A percentile compares a stretch with the other conserved stretches of the same genome.
Evolutionary conservation across 2,329 filamentous ascomycete species (phyloP).

Genomic region (Chaetomium strumarium): DNA sequence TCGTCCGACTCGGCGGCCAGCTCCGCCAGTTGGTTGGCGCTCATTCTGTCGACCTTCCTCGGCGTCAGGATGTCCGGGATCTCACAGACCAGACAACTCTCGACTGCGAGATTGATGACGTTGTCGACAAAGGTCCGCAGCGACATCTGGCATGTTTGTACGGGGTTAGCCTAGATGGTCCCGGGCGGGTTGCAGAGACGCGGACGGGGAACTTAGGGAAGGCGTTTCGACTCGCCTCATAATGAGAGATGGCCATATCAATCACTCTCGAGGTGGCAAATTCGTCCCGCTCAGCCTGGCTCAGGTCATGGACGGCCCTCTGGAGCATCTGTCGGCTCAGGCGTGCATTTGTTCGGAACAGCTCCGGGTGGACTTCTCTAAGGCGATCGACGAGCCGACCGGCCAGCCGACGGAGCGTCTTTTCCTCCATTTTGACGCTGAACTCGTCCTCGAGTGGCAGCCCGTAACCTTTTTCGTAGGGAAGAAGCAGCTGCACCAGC

Average conservation of each 20-base stretch:
- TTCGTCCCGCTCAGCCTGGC: slow-evolving; percentile 13
- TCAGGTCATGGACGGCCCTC: neutral
- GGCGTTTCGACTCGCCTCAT: slow-evolving; percentile 7
- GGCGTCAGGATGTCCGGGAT: slow-evolving; percentile 38
- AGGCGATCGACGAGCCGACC: neutral
- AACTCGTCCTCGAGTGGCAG: slow-evolving; percentile 31
- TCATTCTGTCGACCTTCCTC: slow-evolving; percentile 32
- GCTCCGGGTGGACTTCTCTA: neutral
- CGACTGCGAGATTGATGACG: slow-evolving; percentile 42
- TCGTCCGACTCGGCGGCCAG: slow-evolving; percentile 31
- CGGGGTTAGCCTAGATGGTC: neutral
- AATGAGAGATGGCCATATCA: slow-evolving; percentile 25
- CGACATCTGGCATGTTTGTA: slow-evolving; percentile 32
- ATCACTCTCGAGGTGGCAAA: slow-evolving; percentile 37
- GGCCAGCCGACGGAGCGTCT: neutral
- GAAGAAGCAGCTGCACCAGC: slow-evolving; percentile 35
- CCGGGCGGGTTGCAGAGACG: neutral
- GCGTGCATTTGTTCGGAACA: neutral
- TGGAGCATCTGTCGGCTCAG: neutral
- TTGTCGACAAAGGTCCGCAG: slow-evolving; percentile 42
- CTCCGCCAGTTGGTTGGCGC: slow-evolving; percentile 26
- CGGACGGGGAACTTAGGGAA: neutral
- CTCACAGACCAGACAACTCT: slow-evolving; percentile 41
- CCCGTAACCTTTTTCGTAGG: slow-evolving; percentile 31
- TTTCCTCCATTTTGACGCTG: neutral